A percentile compares a stretch with the other conserved stretches of the same genome.
Evolutionary conservation across 306 rosid species (phyloP).

Genomic region (Rosa multiflora): DNA sequence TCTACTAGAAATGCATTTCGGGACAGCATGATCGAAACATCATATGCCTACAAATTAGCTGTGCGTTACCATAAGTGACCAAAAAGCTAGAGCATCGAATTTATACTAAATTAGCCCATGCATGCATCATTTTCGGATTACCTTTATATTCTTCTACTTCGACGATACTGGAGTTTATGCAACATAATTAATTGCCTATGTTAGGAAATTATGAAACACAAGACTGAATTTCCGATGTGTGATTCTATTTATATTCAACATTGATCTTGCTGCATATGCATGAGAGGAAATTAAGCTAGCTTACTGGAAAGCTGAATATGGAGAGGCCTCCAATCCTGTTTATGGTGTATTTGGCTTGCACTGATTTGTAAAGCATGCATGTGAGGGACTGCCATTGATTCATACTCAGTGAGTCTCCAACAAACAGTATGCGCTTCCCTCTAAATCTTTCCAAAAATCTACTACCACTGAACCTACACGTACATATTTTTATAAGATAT

Average conservation of each 20-base stretch:
- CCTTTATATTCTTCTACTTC: background rate
- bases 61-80: background rate
- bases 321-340: slow-evolving; percentile 31
- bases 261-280: background rate
- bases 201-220: background rate
- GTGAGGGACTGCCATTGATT: slow-evolving; percentile 37
- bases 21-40: slow-evolving; percentile 37
- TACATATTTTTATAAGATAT: background rate
- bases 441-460: slow-evolving; percentile 4
- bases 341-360: slow-evolving; percentile 27
- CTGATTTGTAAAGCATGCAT: slow-evolving; percentile 49
- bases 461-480: slow-evolving; percentile 1
- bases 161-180: too few relatives aligned
- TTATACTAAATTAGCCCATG: background rate
- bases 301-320: slow-evolving; percentile 46
- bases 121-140: background rate
- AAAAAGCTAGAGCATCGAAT: background rate
- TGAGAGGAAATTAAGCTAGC: background rate
- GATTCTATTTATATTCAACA: background rate
- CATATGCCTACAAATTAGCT: slow-evolving; percentile 30
- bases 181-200: too few relatives aligned
- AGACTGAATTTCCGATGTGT: background rate
- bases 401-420: slow-evolving; percentile 29
- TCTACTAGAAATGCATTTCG: slow-evolving; percentile 52
- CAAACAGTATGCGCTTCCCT: slow-evolving; percentile 23